A percentile compares a stretch with the other conserved stretches of the same genome.
Evolutionary conservation across 164 flowering plant species (phyloP).

Genomic region (Kingdonia uniflora): DNA sequence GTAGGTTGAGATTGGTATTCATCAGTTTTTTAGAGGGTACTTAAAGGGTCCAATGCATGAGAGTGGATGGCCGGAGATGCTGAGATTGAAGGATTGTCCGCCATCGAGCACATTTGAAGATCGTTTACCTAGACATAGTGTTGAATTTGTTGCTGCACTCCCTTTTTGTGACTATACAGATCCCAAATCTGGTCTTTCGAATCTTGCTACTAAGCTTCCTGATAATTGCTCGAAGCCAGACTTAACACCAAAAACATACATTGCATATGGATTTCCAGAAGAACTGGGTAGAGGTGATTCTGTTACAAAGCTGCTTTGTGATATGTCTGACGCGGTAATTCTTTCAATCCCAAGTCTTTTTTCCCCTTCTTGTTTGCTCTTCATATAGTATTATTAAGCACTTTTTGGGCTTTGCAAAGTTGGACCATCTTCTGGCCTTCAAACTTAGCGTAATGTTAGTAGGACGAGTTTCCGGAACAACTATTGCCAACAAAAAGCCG

Average conservation of each 20-base stretch:
- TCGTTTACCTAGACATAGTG: conserved; percentile 67
- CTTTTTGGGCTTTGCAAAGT: too few relatives aligned
- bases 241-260: conserved; percentile 73
- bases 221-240: conserved; percentile 49
- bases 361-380: too few relatives aligned
- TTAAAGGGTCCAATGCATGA: conserved; percentile 54
- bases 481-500: too few relatives aligned
- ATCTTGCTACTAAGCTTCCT: conserved; percentile 73
- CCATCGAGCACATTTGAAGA: conserved; percentile 58
- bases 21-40: conserved; percentile 64
- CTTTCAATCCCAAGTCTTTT: too few relatives aligned
- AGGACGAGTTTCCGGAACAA: too few relatives aligned
- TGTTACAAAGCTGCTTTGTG: conserved; percentile 71
- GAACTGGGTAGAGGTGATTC: conserved; percentile 90
- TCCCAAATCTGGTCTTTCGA: conserved; percentile 52
- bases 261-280: conserved; percentile 59
- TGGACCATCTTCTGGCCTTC: too few relatives aligned
- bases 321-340: conserved; percentile 68
- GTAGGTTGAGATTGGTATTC: conserved; percentile 69
- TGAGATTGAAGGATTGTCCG: conserved; percentile 88
- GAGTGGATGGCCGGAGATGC: conserved; percentile 72
- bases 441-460: too few relatives aligned
- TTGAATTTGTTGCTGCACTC: conserved; percentile 62
- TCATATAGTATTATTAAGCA: too few relatives aligned
- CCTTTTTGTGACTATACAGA: conserved; percentile 65